Evolutionary conservation across 2,329 filamentous ascomycete species (phyloP).

Genomic region (Aspergillus thermomutatus): DNA sequence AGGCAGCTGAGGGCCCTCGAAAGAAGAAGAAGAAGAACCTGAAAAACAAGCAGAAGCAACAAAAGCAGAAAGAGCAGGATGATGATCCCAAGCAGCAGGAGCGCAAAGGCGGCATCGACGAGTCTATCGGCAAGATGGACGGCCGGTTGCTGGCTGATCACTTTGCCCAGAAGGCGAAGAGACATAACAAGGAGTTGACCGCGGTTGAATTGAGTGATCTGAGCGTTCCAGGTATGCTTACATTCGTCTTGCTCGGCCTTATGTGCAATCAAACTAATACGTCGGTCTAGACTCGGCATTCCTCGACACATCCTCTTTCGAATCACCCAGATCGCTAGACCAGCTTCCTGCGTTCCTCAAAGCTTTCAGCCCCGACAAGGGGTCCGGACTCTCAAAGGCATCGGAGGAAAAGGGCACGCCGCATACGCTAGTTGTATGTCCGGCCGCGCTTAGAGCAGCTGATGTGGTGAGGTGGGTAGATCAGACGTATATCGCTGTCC

Average conservation of each 20-base stretch:
- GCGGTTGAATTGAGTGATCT: conserved; percentile 80
- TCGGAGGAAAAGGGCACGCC: conserved; percentile 68
- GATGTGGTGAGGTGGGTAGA: conserved; percentile 67
- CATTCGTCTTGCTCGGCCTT: neutral
- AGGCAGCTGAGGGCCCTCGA: conserved; percentile 20
- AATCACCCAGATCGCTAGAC: conserved; percentile 62
- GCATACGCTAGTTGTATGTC: conserved; percentile 86
- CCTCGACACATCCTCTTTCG: conserved; percentile 73
- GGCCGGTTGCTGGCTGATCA: conserved; percentile 79
- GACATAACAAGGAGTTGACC: conserved; percentile 78
- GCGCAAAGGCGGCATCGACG: conserved; percentile 72
- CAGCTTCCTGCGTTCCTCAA: conserved; percentile 79
- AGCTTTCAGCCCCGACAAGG: conserved; percentile 51
- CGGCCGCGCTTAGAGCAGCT: conserved; percentile 79
- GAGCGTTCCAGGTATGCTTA: conserved; percentile 66
- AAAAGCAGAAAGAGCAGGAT: conserved; percentile 24
- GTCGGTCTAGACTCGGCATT: conserved; percentile 64
- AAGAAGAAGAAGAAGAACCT: conserved; percentile 31
- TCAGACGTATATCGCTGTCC: neutral
- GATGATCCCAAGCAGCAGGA: conserved; percentile 42
- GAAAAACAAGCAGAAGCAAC: conserved; percentile 53
- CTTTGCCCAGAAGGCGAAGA: conserved; percentile 71
- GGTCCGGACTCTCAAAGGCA: conserved; percentile 59
- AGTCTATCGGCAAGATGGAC: conserved; percentile 78
- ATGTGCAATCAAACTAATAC: conserved; percentile 3